Percentiles rank a stretch among this genome's conserved stretches.
These are phyloP conservation scores for Vitis cinerea DNA, from an alignment of 164 flowering plant species.

Conservation along the genomic window DNA sequence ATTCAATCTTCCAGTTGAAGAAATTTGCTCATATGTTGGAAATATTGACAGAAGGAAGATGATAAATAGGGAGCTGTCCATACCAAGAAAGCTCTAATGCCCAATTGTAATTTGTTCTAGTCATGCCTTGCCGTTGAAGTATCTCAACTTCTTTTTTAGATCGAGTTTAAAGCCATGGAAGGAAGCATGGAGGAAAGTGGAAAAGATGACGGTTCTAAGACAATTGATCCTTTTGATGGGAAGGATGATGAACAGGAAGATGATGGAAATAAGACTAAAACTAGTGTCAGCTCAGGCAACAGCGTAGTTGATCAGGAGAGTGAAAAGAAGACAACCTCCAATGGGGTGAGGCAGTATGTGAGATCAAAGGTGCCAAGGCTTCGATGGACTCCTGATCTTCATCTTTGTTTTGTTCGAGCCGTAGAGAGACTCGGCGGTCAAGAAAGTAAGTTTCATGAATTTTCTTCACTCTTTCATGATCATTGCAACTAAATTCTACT, in stretches of 20 bases:
- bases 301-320: slow-evolving; percentile 17
- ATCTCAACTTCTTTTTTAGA: neutral
- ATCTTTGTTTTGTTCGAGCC: slow-evolving; percentile 23
- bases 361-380: slow-evolving; percentile 26
- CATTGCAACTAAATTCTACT: no score
- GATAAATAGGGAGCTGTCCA: neutral
- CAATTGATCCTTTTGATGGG: slow-evolving; percentile 1
- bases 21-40: neutral
- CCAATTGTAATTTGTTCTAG: neutral
- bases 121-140: neutral
- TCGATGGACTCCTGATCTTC: slow-evolving; percentile 24
- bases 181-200: slow-evolving; percentile 2
- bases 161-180: neutral
- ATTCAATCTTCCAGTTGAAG: neutral
- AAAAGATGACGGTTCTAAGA: neutral
- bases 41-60: neutral
- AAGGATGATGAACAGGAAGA: slow-evolving; percentile 7
- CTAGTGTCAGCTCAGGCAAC: slow-evolving; percentile 19
- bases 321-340: slow-evolving; percentile 11
- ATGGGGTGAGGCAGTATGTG: slow-evolving; percentile 18
- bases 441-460: slow-evolving; percentile 16
- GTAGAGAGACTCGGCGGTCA: slow-evolving; percentile 25
- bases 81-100: neutral
- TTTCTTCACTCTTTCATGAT: neutral
- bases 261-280: slow-evolving; percentile 14